Evolutionary conservation across 2,329 filamentous ascomycete genomes (phyloP).

Genomic region (Epichloe sylvatica): DNA sequence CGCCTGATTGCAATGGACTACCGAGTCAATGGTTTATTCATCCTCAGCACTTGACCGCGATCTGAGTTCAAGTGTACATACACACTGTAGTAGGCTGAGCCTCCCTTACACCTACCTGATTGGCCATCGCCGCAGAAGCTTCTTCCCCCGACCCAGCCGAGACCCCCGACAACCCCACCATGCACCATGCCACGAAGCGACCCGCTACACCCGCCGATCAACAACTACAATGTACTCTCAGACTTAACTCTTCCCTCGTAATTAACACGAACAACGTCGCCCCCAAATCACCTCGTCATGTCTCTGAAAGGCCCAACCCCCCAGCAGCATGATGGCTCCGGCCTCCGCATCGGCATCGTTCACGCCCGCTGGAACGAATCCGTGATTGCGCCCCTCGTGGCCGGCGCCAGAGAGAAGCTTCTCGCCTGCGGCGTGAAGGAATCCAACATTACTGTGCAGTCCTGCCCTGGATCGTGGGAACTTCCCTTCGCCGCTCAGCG

Average conservation of each 20-base stretch:
- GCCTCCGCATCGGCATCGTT: conserved; percentile 81
- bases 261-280: neutral
- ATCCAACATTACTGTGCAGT: conserved; percentile 78
- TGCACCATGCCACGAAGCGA: too few species aligned
- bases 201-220: neutral
- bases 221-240: neutral
- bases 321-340: conserved; percentile 50
- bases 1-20: too few species aligned
- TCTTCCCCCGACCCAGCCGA: neutral
- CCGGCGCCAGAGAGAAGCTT: conserved; percentile 67
- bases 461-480: conserved; percentile 89
- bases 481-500: conserved; percentile 80
- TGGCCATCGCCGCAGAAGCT: neutral
- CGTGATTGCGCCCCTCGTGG: conserved; percentile 75
- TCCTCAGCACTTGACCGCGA: neutral
- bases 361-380: conserved; percentile 89
- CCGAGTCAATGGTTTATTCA: neutral
- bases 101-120: neutral
- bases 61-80: too few species aligned
- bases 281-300: conserved; percentile 15
- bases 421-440: conserved; percentile 67
- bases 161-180: neutral
- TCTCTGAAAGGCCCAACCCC: conserved; percentile 43
- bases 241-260: neutral
- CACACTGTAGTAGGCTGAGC: too few species aligned